Base-by-base conservation (phyloP, 2,329 filamentous ascomycete species). In the Aspergillus sp. region DNA sequence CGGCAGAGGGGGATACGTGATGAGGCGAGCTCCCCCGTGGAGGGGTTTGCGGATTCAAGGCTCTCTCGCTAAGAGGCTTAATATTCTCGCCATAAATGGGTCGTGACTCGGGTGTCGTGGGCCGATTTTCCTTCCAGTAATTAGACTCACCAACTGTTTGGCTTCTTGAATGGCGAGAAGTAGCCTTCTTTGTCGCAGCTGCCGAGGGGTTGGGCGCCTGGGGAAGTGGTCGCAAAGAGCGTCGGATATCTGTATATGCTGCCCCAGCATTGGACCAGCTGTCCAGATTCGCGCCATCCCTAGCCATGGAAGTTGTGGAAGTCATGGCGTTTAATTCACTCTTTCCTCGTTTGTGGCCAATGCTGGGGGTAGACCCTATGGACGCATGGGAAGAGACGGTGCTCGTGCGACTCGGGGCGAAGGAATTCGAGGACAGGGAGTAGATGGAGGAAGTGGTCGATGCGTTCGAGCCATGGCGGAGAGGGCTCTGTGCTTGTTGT, bases 371-470 rank as follows among this genome's bases (percentile, higher is more conserved):
- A 44, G 80, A 79, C 37, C 73, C 73, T 62, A 79, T 81, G 30
- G 87, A 88, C n/a, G 77, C 77, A 50, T 81, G 77, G 29, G 88
- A 91, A 12, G 85, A 88, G 52, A 85, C 73, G 38, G 86, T 86
- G 64, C 84, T 88, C 33, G 82, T 80, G 39, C 77, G 73, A 56
- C 75, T 79, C n/a, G 75, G 75, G 3, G 68, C 58, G 48, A 73
- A 70, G 9, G 70, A 68, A 51, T 69, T 71, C 4, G 75, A 74
- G 34, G 66, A 71, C 40, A 66, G 58, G 2, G 77, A 78, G 53
- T 73, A 76, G 37, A 68, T 60, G 1, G 77, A 79, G 6, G 77
- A 80, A 51, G 63, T 72, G 26, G 74, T 78, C 8, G 78, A 80
- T 32, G 75, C 73, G 28, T 66, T 77, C 6, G 78, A 81, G 13